A percentile compares a stretch with the other conserved stretches of the same genome.
These are phyloP conservation scores for Triticum monococcum DNA, from an alignment of 176 grass and related monocot species.

Conservation along the genomic window DNA sequence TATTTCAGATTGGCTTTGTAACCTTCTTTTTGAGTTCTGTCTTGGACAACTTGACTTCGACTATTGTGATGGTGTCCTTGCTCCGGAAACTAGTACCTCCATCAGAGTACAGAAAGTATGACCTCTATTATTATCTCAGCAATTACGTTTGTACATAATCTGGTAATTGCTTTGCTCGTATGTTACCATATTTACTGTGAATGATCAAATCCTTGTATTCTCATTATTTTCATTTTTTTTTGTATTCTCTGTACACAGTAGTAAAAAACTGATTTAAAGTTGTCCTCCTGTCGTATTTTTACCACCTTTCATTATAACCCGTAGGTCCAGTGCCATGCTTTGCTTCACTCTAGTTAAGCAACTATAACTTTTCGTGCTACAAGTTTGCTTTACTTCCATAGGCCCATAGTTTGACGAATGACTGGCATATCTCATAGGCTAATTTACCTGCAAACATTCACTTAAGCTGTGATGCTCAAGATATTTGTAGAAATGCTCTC, in stretches of 20 bases:
- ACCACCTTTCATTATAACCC: not conserved
- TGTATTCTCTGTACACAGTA: not conserved
- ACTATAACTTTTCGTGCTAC: no score
- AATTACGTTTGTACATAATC: conserved; percentile 15
- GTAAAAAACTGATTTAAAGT: not conserved
- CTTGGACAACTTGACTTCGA: conserved; percentile 95
- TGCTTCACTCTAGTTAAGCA: no score
- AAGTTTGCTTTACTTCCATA: no score
- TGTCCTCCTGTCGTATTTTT: not conserved
- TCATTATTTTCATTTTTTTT: conserved; percentile 8
- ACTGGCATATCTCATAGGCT: no score
- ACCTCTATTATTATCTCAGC: conserved; percentile 21
- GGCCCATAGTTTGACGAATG: no score
- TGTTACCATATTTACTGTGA: not conserved
- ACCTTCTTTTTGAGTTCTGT: conserved; percentile 92
- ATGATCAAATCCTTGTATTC: not conserved
- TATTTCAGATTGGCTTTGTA: conserved; percentile 89
- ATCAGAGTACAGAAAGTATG: conserved; percentile 96
- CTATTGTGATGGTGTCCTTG: conserved; percentile 96
- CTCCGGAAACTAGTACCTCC: conserved; percentile 88
- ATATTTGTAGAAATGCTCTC: no score
- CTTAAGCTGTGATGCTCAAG: no score
- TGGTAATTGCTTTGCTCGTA: not conserved
- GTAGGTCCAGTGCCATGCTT: no score
- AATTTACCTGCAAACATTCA: no score